These are phyloP conservation scores for Cornus kousa DNA, from an alignment of 148 eudicot genomes.

Conservation along the genomic window DNA sequence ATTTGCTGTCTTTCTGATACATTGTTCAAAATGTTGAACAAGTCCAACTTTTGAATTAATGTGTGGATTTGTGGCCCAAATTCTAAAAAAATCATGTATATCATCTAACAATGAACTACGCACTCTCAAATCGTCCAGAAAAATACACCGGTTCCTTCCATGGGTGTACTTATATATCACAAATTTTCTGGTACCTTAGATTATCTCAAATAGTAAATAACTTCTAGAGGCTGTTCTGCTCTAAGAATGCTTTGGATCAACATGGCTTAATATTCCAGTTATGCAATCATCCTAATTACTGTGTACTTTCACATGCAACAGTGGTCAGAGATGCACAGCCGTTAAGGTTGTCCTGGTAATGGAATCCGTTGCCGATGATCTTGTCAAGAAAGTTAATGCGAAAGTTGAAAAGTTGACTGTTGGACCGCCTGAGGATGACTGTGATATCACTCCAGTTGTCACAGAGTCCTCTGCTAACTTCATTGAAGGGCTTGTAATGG, in stretches of 20 bases:
- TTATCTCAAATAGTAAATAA: neutral
- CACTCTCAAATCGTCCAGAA: neutral
- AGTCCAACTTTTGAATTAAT: too few relatives aligned
- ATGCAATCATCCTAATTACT: neutral
- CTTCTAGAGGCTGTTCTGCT: neutral
- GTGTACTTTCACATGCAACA: constrained; percentile 2
- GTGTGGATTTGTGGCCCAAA: too few relatives aligned
- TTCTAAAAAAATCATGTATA: too few relatives aligned
- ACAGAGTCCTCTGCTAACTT: neutral
- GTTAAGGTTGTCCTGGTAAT: neutral
- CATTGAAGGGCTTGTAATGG: neutral
- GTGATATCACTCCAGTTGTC: neutral
- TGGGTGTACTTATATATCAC: neutral
- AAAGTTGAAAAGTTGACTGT: neutral
- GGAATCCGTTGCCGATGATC: neutral
- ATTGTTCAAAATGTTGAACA: too few relatives aligned
- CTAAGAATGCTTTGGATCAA: neutral
- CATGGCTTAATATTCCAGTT: neutral
- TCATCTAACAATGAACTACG: neutral
- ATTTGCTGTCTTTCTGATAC: neutral
- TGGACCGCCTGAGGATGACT: neutral
- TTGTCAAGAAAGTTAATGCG: neutral
- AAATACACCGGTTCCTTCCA: neutral
- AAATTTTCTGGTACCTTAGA: neutral
- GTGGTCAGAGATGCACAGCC: neutral